phyloP scores from a whole-genome alignment of 1,284 basidiomycete genomes.

The Heterobasidion irregulare region DNA sequence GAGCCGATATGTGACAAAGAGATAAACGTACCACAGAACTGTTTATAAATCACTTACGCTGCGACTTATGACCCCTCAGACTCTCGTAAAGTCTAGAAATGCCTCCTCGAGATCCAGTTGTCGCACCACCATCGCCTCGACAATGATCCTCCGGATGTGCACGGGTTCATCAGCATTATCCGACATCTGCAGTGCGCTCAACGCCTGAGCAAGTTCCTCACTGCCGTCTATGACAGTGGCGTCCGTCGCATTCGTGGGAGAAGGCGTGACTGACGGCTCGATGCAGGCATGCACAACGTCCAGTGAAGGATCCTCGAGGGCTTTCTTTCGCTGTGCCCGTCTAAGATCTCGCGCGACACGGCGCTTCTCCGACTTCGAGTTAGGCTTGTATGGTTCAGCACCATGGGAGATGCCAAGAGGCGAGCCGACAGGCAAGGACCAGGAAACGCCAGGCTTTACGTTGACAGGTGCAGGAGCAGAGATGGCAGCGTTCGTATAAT shows the following conservation, averaged over 20 bases:
- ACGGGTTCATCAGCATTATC: slow-evolving; percentile 3
- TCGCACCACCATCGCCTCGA: slow-evolving; percentile 71
- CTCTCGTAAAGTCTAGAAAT: slow-evolving; percentile 51
- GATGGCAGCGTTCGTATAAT: neutral
- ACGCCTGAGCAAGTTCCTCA: slow-evolving; percentile 1
- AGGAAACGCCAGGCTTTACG: neutral
- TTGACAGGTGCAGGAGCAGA: neutral
- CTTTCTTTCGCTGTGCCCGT: slow-evolving; percentile 28
- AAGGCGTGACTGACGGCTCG: neutral
- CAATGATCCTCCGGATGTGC: slow-evolving; percentile 45
- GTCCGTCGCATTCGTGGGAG: neutral
- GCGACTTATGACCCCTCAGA: neutral
- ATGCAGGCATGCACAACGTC: neutral
- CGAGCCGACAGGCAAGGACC: neutral
- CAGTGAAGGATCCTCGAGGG: slow-evolving; percentile 10
- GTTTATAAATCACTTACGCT: too few relatives aligned
- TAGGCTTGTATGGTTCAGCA: slow-evolving; percentile 11
- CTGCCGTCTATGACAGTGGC: neutral
- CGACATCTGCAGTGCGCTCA: slow-evolving; percentile 1
- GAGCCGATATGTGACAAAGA: too few relatives aligned
- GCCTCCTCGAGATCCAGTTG: slow-evolving; percentile 67
- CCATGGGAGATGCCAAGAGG: slow-evolving; percentile 15
- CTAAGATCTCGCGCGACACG: slow-evolving; percentile 43
- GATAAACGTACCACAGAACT: too few relatives aligned
- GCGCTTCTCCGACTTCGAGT: slow-evolving; percentile 28